Percentiles rank a stretch among this genome's conserved stretches.
phyloP scores from a whole-genome alignment of 202 grass and related monocot genomes.

The Bolboschoenoplectus hybrid region DNA sequence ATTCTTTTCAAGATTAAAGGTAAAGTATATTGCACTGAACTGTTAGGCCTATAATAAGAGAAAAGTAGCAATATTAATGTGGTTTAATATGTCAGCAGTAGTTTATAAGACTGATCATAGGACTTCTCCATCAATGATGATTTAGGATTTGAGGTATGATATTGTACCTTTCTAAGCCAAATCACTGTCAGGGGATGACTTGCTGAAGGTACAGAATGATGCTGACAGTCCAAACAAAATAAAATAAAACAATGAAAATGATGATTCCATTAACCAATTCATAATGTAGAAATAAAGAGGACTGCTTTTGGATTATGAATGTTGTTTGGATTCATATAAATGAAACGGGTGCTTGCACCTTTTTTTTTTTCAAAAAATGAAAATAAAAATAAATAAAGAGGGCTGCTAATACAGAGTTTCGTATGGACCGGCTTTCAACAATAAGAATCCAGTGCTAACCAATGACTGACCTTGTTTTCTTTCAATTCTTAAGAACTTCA shows the following conservation, averaged over 20 bases:
- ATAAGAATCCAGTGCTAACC: neutral
- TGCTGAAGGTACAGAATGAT: neutral
- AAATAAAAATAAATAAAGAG: neutral
- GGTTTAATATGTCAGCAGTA: neutral
- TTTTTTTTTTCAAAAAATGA: too few relatives aligned
- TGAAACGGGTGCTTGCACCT: too few relatives aligned
- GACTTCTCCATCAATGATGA: neutral
- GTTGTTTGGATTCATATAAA: too few relatives aligned
- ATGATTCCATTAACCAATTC: neutral
- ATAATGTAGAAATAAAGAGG: neutral
- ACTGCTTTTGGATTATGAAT: too few relatives aligned
- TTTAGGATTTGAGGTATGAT: neutral
- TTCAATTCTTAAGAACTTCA: neutral
- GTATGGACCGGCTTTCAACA: too few relatives aligned
- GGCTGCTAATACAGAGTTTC: too few relatives aligned
- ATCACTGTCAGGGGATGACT: neutral
- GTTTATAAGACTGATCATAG: neutral
- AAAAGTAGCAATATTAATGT: neutral
- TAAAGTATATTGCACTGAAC: neutral
- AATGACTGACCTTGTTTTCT: neutral
- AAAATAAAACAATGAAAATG: neutral
- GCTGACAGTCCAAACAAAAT: neutral
- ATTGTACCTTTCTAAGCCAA: neutral
- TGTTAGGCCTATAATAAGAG: neutral
- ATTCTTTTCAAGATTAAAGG: slow-evolving; percentile 63